A percentile compares a stretch with the other conserved stretches of the same genome.
phyloP scores from a whole-genome alignment of 2,329 filamentous ascomycete species.

The Paracorniculantispora psalliotae region DNA sequence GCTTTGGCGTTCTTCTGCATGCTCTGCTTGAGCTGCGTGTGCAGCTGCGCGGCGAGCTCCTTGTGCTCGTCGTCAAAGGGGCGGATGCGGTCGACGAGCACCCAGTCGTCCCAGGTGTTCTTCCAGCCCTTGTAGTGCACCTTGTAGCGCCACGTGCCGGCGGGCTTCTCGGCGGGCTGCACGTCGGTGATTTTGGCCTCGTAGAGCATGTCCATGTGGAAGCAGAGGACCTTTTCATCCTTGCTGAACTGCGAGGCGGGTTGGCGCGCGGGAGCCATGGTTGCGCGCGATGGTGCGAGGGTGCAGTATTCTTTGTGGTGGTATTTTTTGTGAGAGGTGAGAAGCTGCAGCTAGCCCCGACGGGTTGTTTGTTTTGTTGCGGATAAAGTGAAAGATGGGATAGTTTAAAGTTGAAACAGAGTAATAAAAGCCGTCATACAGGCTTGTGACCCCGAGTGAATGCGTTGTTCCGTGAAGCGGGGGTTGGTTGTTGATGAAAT shows the following conservation, averaged over 20 bases:
- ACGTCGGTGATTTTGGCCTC: slow-evolving; percentile 93
- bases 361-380: background rate
- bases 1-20: slow-evolving; percentile 50
- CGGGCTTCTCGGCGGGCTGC: slow-evolving; percentile 62
- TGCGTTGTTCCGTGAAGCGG: background rate
- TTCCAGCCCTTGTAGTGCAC: slow-evolving; percentile 99
- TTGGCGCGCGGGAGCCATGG: slow-evolving; percentile 40
- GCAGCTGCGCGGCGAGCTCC: slow-evolving; percentile 72
- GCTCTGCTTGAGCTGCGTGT: slow-evolving; percentile 61
- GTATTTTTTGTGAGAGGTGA: background rate
- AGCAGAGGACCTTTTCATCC: slow-evolving; percentile 94
- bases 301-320: background rate
- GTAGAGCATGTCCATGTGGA: slow-evolving; percentile 95
- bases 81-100: slow-evolving; percentile 84
- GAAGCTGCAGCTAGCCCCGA: background rate
- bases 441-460: background rate
- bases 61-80: slow-evolving; percentile 95
- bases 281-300: slow-evolving; percentile 1
- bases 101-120: slow-evolving; percentile 99
- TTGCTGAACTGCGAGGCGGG: slow-evolving; percentile 52
- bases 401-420: background rate
- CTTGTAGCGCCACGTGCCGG: slow-evolving; percentile 73
- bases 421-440: background rate
- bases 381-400: background rate
- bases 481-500: background rate